Percentiles rank a stretch among this genome's conserved stretches.
Evolutionary conservation across 495 filamentous ascomycete species (phyloP).

Genomic region (Amorphotheca resinae): DNA sequence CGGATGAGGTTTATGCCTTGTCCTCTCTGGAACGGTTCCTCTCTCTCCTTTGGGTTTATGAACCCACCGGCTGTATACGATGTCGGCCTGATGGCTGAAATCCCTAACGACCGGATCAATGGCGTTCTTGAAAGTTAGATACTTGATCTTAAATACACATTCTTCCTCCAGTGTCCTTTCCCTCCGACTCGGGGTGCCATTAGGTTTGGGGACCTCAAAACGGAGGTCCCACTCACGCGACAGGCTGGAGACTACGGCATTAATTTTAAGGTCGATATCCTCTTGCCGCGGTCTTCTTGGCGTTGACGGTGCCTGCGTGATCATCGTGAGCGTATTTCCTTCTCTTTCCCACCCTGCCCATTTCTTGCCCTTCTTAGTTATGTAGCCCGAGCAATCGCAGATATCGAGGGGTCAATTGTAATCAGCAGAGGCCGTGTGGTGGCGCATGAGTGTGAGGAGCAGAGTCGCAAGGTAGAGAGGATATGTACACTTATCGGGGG

Average conservation of each 20-base stretch:
- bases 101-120: neutral
- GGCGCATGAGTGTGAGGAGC: too few relatives aligned
- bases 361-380: neutral
- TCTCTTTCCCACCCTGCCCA: neutral
- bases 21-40: constrained; percentile 7
- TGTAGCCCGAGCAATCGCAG: too few relatives aligned
- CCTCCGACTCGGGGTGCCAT: neutral
- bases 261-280: neutral
- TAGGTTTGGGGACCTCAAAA: neutral
- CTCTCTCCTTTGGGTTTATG: constrained; percentile 14
- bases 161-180: neutral
- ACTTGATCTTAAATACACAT: neutral
- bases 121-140: neutral
- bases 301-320: neutral
- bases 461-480: too few relatives aligned
- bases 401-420: too few relatives aligned
- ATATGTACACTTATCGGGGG: too few relatives aligned
- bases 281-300: neutral
- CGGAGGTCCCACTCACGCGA: neutral
- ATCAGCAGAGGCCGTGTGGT: too few relatives aligned
- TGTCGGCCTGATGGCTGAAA: constrained; percentile 7
- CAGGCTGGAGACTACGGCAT: neutral
- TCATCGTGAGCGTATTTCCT: neutral
- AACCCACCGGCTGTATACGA: constrained; percentile 9
- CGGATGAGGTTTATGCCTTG: constrained; percentile 1